Evolutionary conservation across 306 rosid genomes (phyloP).

Genomic region (Styphnolobium japonicum): DNA sequence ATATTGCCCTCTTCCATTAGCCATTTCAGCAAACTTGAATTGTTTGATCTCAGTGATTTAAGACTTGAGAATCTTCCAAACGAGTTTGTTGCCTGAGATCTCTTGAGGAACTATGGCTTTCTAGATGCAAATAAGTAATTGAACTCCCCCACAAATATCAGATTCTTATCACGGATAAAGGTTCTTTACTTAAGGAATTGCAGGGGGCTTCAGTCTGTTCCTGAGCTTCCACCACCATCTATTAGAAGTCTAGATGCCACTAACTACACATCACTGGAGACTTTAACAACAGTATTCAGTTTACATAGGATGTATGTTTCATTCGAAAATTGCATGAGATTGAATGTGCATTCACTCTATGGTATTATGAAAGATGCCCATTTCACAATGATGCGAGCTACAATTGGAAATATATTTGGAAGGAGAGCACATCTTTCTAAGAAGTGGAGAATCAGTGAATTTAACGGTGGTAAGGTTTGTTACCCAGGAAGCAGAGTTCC

Average conservation of each 20-base stretch:
- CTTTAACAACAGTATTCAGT: neutral
- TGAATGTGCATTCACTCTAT: neutral
- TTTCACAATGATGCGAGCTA: neutral
- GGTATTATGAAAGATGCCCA: neutral
- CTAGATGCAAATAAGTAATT: neutral
- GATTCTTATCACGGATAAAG: neutral
- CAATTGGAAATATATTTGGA: too few species aligned
- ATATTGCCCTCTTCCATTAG: neutral
- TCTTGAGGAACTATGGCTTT: neutral
- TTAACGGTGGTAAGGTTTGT: neutral
- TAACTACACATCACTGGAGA: neutral
- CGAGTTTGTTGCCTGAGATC: neutral
- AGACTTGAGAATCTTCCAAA: neutral
- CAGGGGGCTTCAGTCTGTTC: neutral
- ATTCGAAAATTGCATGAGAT: neutral
- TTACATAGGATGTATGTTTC: neutral
- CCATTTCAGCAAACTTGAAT: neutral
- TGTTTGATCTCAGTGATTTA: neutral
- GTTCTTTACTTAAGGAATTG: neutral
- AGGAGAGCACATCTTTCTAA: too few species aligned
- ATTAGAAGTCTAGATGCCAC: neutral
- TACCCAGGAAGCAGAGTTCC: neutral
- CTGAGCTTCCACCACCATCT: neutral
- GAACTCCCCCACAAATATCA: neutral
- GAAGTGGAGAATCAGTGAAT: too few species aligned